Percentiles rank a stretch among this genome's conserved stretches.
These are phyloP conservation scores for Clonostachys byssicola DNA, from an alignment of 2,329 filamentous ascomycete genomes.

Conservation along the genomic window DNA sequence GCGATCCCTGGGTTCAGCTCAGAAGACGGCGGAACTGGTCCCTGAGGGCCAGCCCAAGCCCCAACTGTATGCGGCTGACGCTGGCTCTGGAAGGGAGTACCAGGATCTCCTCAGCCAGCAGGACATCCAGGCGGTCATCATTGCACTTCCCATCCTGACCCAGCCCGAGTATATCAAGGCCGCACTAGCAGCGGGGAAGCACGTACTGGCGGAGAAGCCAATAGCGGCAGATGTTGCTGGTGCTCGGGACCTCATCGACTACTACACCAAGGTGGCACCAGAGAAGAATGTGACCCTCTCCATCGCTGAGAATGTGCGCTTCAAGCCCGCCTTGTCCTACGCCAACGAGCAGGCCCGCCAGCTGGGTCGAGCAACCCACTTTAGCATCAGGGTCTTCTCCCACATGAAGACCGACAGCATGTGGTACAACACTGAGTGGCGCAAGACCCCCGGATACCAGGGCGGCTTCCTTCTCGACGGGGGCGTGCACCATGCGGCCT, in stretches of 20 bases:
- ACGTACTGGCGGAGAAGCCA: constrained; percentile 68
- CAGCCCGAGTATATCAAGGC: constrained; percentile 56
- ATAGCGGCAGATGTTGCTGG: constrained; percentile 53
- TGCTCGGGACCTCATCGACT: constrained; percentile 32
- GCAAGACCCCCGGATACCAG: constrained; percentile 3
- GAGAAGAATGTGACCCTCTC: constrained; percentile 37
- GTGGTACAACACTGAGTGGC: constrained; percentile 43
- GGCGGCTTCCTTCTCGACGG: constrained; percentile 6
- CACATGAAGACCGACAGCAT: constrained; percentile 30
- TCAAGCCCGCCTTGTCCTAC: constrained; percentile 48
- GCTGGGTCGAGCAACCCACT: constrained; percentile 33
- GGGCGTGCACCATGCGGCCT: constrained; percentile 31
- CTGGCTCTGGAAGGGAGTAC: constrained; percentile 36
- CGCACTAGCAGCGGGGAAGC: constrained; percentile 61
- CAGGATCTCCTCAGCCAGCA: constrained; percentile 46
- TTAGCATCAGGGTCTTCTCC: constrained; percentile 32
- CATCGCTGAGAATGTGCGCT: constrained; percentile 73
- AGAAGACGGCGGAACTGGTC: constrained; percentile 33
- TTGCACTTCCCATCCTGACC: constrained; percentile 58
- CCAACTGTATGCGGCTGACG: constrained; percentile 56
- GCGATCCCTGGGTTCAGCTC: constrained; percentile 54
- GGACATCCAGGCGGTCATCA: constrained; percentile 51
- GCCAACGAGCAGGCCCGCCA: constrained; percentile 36
- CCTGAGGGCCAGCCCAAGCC: constrained; percentile 15
- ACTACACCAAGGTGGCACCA: constrained; percentile 16